Percentiles rank a stretch among this genome's conserved stretches.
Conservation (phyloP, 164 flowering plant species). For the Piper betle region DNA sequence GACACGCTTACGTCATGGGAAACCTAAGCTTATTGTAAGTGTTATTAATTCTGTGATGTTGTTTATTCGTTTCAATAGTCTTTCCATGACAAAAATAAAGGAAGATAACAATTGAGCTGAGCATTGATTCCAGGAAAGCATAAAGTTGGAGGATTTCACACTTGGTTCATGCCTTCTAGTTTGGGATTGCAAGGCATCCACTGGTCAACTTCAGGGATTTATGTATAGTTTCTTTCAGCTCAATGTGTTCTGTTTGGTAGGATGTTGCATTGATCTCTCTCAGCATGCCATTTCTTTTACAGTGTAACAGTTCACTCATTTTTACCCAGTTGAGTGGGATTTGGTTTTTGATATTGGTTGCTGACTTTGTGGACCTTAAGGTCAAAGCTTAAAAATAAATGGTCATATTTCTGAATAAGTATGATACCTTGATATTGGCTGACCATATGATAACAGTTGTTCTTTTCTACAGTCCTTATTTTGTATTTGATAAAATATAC, state of each 20-base stretch:
- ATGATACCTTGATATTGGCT: too few relatives aligned
- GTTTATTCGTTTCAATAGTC: background rate
- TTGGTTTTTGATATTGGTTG: too few relatives aligned
- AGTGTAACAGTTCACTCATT: too few relatives aligned
- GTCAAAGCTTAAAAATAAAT: too few relatives aligned
- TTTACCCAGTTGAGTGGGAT: too few relatives aligned
- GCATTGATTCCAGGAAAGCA: constrained; percentile 45
- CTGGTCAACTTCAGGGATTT: constrained; percentile 72
- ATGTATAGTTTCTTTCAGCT: constrained; percentile 32
- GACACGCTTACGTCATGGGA: constrained; percentile 70
- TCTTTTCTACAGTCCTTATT: too few relatives aligned
- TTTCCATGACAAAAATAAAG: background rate
- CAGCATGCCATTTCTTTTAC: background rate
- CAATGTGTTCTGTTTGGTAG: background rate
- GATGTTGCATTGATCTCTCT: background rate
- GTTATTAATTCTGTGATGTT: background rate
- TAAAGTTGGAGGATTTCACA: constrained; percentile 68
- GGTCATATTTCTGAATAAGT: too few relatives aligned
- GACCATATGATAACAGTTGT: too few relatives aligned
- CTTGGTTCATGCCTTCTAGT: constrained; percentile 72
- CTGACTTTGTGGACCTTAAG: too few relatives aligned
- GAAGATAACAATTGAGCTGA: background rate
- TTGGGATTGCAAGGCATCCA: constrained; percentile 70
- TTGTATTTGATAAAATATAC: too few relatives aligned
- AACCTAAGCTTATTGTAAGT: constrained; percentile 71